Percentiles rank a stretch among this genome's conserved stretches.
Evolutionary conservation across 1,139 yeast genomes (phyloP).

Genomic region (Saccharomyces pastorianus): DNA sequence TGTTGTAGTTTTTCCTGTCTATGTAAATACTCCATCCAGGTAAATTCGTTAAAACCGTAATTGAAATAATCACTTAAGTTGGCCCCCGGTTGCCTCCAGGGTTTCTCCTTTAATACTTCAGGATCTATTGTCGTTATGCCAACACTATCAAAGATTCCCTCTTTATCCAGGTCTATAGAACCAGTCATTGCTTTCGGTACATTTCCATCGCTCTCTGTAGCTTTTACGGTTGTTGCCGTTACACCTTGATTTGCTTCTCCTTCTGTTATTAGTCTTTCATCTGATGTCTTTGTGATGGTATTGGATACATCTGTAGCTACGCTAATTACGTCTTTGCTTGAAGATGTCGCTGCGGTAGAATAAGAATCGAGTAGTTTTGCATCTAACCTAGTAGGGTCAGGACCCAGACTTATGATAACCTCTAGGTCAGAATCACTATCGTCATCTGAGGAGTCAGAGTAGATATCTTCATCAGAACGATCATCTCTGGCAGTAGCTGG

Average conservation of each 20-base stretch:
- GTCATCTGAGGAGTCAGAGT: slow-evolving; percentile 33
- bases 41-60: slow-evolving; percentile 90
- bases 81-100: slow-evolving; percentile 97
- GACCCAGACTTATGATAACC: slow-evolving; percentile 49
- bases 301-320: slow-evolving; percentile 4
- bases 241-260: slow-evolving; percentile 23
- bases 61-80: slow-evolving; percentile 91
- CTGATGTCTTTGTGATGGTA: slow-evolving; percentile 7
- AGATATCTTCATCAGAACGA: slow-evolving; percentile 7
- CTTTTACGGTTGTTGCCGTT: slow-evolving; percentile 29
- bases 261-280: slow-evolving; percentile 29
- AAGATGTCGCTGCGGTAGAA: slow-evolving; percentile 32
- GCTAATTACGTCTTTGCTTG: slow-evolving; percentile 3
- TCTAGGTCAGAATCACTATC: slow-evolving; percentile 57
- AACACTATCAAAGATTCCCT: slow-evolving; percentile 73
- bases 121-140: slow-evolving; percentile 80
- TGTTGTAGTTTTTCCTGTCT: slow-evolving; percentile 79
- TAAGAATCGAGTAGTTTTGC: slow-evolving; percentile 25
- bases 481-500: neutral
- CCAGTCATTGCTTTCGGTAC: slow-evolving; percentile 24
- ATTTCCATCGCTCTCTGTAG: slow-evolving; percentile 13
- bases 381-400: slow-evolving; percentile 31
- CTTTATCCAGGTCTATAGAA: slow-evolving; percentile 55
- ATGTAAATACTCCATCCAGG: slow-evolving; percentile 89
- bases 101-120: slow-evolving; percentile 81